These are phyloP conservation scores for Paspalum notatum DNA, from an alignment of 176 grass and related monocot species.

Conservation along the genomic window DNA sequence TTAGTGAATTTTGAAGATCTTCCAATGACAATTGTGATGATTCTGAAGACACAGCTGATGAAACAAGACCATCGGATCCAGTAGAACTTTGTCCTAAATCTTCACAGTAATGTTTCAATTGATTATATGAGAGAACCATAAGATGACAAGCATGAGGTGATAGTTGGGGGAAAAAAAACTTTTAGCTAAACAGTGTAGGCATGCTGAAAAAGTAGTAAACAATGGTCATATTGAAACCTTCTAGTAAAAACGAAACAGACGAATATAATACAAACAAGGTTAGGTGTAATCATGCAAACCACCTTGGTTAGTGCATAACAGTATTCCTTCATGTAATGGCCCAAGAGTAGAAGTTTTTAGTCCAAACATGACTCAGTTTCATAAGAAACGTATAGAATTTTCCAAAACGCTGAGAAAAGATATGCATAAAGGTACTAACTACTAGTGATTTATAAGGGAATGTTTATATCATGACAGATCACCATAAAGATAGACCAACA, in stretches of 20 bases:
- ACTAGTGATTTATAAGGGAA: background rate
- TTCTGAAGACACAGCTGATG: conserved; percentile 39
- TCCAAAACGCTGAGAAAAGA: too few species aligned
- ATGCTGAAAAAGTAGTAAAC: conserved; percentile 24
- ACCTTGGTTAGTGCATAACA: conserved; percentile 23
- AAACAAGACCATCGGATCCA: conserved; percentile 47
- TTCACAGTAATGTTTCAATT: conserved; percentile 29
- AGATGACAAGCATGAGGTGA: background rate
- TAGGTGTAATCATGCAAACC: conserved; percentile 19
- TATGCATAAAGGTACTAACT: background rate
- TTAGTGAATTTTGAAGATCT: conserved; percentile 56
- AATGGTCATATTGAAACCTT: conserved; percentile 4
- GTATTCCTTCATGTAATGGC: conserved; percentile 14
- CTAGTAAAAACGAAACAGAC: background rate
- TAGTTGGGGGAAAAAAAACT: conserved; percentile 16
- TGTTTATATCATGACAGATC: conserved; percentile 11
- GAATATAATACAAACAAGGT: conserved; percentile 5
- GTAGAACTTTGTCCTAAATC: conserved; percentile 36
- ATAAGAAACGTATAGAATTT: background rate
- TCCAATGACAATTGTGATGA: conserved; percentile 61
- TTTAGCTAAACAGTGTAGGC: background rate
- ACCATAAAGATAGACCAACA: conserved; percentile 33
- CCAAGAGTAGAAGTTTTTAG: conserved; percentile 12
- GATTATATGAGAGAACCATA: conserved; percentile 1
- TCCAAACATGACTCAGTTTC: background rate